phyloP scores from a whole-genome alignment of 352 stramenopile species.

The Globisporangium alternatum region DNA sequence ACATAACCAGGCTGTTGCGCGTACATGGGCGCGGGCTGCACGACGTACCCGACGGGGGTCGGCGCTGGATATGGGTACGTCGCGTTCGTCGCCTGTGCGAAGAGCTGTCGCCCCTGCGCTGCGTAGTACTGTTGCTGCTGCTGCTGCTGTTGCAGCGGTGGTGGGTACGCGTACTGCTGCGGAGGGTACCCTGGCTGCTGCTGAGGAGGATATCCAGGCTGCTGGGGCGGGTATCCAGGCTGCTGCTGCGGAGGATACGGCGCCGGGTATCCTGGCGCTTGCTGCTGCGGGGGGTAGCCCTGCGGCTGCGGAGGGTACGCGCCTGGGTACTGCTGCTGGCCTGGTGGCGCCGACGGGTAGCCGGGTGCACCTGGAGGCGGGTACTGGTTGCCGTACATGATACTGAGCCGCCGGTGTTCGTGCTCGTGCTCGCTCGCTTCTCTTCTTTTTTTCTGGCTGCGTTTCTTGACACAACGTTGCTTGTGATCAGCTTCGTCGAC shows the following conservation, averaged over 20 bases:
- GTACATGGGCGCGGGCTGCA: constrained; percentile 19
- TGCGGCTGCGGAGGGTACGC: constrained; percentile 21
- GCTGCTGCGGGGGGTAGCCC: constrained; percentile 23
- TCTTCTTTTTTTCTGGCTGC: not conserved
- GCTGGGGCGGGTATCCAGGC: constrained; percentile 27
- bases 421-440: not conserved
- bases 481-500: not conserved
- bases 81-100: constrained; percentile 50
- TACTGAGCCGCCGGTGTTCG: not conserved
- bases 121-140: constrained; percentile 66
- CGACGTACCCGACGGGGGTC: constrained; percentile 27
- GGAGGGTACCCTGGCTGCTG: constrained; percentile 35
- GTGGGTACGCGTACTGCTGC: constrained; percentile 33
- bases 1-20: constrained; percentile 52
- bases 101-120: constrained; percentile 62
- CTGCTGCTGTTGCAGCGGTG: constrained; percentile 26
- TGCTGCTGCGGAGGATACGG: constrained; percentile 16
- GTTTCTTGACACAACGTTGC: not conserved
- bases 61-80: constrained; percentile 26
- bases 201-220: constrained; percentile 35
- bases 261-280: constrained; percentile 20
- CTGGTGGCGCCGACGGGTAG: constrained; percentile 17
- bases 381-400: constrained; percentile 28
- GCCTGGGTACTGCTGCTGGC: constrained; percentile 15
- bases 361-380: constrained; percentile 14